Base-by-base conservation (phyloP, 2,329 filamentous ascomycete species). In the Phialophora tarda region DNA sequence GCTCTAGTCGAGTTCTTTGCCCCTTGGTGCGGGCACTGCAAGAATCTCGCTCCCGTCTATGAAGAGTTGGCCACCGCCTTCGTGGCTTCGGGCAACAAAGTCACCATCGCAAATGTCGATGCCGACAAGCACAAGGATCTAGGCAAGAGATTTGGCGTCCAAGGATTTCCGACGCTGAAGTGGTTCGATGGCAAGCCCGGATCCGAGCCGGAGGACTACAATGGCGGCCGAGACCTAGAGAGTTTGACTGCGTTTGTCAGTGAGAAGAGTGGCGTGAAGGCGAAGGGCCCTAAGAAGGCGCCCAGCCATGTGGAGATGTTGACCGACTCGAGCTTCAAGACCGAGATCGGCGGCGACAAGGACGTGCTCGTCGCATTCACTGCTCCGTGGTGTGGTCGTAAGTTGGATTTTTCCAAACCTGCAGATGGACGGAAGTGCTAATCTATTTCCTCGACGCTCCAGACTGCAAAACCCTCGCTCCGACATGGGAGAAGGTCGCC, bases 1-100 rank as follows among this genome's bases (percentile, higher is more conserved):
- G 93, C 95, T 0, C 89, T 99, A 28, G 93, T 98, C 74, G 93
- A 98, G 80, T 99, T 99, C 86, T 98, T 96, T 77, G 95, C 95
- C 38, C 93, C 94, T 26, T 99, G 95, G 95, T 99, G 95, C 77
- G 96, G 95, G 34, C 95, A 99, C 85, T 99, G 95, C 92, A 98
- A 98, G 87, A 96, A 83, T 76, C 90, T 99, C 38, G 95, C 95
- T 17, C 96, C 95, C 58, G 84, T 96, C 66, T 99, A 96, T 80
- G 95, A 99, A 79, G 91, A 99, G 77, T 88, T 99, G 51, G 95
- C 88, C 55, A 79, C 84, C 58, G 82, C 84, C 50, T 96, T 93
- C 79, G 88, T 90, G 71, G 88, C 86, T 75, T 88, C 88, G 71
- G 82, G 92, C 82, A 84, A 89, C 77, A 89, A 89, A 75, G 87